Conservation (phyloP, 176 grass and related monocot species). For the Aegilops bicornis region DNA sequence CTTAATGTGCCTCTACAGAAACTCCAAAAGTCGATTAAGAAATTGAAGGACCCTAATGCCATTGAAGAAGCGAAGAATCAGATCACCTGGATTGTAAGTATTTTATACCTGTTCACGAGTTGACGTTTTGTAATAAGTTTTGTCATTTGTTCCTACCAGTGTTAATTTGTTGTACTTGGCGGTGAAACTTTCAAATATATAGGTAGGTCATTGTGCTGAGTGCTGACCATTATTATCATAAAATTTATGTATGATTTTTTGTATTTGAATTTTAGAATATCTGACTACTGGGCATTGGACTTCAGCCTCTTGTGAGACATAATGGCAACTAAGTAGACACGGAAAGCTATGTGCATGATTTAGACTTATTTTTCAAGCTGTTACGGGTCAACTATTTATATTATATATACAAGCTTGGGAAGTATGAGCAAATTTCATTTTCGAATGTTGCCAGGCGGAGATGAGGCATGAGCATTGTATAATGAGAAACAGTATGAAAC, state of each 20-base stretch:
- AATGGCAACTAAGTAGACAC: not conserved
- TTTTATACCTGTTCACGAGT: conserved; percentile 13
- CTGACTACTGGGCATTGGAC: not conserved
- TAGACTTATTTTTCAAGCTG: conserved; percentile 1
- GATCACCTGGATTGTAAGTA: conserved; percentile 89
- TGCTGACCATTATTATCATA: not conserved
- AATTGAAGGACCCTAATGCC: conserved; percentile 71
- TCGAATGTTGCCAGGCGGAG: not conserved
- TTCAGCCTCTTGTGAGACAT: not conserved
- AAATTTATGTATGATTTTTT: not conserved
- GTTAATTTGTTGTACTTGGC: conserved; percentile 10
- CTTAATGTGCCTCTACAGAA: conserved; percentile 44
- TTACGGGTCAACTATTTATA: not conserved
- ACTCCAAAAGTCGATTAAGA: conserved; percentile 81
- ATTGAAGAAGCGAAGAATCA: conserved; percentile 72
- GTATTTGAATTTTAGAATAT: not conserved
- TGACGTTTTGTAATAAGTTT: not conserved
- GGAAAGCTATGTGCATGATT: not conserved
- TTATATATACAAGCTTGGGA: not conserved
- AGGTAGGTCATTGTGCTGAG: not conserved
- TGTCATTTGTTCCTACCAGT: not conserved
- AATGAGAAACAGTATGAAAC: conserved; percentile 9
- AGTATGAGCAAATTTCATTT: not conserved
- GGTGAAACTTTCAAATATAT: not conserved
- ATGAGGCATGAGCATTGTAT: not conserved